phyloP scores from a whole-genome alignment of 2,329 filamentous ascomycete genomes.

The Pseudogymnoascus sp. region DNA sequence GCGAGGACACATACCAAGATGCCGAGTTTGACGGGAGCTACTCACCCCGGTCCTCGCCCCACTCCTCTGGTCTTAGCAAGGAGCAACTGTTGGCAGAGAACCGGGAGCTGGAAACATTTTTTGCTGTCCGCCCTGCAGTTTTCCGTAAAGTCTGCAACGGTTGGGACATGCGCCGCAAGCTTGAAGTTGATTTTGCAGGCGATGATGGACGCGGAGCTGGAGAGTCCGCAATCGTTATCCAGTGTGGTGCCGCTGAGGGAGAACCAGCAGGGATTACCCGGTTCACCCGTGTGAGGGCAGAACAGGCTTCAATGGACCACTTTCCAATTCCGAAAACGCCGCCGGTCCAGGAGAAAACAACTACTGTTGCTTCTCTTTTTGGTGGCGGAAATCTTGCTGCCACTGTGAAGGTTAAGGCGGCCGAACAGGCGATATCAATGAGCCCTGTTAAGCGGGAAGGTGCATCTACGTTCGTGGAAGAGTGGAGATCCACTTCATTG shows the following conservation, averaged over 20 bases:
- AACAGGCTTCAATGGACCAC: constrained; percentile 25
- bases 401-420: constrained; percentile 15
- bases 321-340: constrained; percentile 26
- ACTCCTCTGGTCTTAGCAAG: constrained; percentile 60
- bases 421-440: constrained; percentile 22
- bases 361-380: constrained; percentile 27
- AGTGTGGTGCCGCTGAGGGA: constrained; percentile 44
- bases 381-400: constrained; percentile 22
- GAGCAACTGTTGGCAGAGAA: constrained; percentile 70
- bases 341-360: constrained; percentile 17
- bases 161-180: constrained; percentile 83
- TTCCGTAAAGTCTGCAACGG: constrained; percentile 71
- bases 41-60: constrained; percentile 69
- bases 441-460: constrained; percentile 18
- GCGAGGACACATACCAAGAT: constrained; percentile 64
- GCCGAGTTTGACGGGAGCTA: constrained; percentile 64
- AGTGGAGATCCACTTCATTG: constrained; percentile 59
- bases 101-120: constrained; percentile 69
- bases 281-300: constrained; percentile 44
- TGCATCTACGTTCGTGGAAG: constrained; percentile 39
- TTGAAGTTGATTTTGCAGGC: constrained; percentile 83
- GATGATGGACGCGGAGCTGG: constrained; percentile 70
- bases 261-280: constrained; percentile 42
- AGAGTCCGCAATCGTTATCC: constrained; percentile 67
- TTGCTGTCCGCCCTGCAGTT: constrained; percentile 64